Base-by-base conservation (phyloP, 2,329 filamentous ascomycete species). In the Fusarium brachygibbosum region DNA sequence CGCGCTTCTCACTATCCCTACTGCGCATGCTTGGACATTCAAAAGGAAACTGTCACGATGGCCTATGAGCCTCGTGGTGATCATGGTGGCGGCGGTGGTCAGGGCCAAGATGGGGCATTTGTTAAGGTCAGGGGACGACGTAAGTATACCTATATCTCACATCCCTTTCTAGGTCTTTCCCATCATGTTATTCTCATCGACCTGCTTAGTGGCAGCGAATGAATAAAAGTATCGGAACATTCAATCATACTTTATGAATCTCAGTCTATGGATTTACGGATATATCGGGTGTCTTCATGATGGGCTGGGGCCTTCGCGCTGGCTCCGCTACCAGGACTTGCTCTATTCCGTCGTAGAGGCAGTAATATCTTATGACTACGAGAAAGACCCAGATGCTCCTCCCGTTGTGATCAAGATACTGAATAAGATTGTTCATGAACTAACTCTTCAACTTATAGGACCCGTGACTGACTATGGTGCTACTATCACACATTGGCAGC, bases 401-500 rank as follows among this genome's bases (percentile, higher is more conserved):
- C 34, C 34, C 40, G 58, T 28, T 31, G 63, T 62, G 56, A 59
- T 40, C 13, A 53, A 60, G 25, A 46, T 62, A 23, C 49, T 38
- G 34, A 52, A 62, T 40, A 65, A 58, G 17, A 56, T 29, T 14
- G 13, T 57, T 57, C 31, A 64, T 67, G 40, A 54, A 64, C 74
- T 78, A 52, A 71, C 56, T 11, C 32, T 37, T 51, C 16, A 54
- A 56, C 58, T 50, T 31, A 53, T 66, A 97, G 93, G 94, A 69
- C 92, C 94, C 44, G 93, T 97, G 16, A 98, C 94, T 44, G 94
- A 98, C 80, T 97, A 97, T 86, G 92, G 93, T 75, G 91, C 94
- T 25, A 96, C 93, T 12, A 88, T 97, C 78, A 90, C 92, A 53
- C 93, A 97, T 80, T 99, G 93, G 93, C 93, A 97, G 87, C 91